A percentile compares a stretch with the other conserved stretches of the same genome.
Evolutionary conservation across 495 filamentous ascomycete species (phyloP).

Genomic region (Tetracladium setigerum): DNA sequence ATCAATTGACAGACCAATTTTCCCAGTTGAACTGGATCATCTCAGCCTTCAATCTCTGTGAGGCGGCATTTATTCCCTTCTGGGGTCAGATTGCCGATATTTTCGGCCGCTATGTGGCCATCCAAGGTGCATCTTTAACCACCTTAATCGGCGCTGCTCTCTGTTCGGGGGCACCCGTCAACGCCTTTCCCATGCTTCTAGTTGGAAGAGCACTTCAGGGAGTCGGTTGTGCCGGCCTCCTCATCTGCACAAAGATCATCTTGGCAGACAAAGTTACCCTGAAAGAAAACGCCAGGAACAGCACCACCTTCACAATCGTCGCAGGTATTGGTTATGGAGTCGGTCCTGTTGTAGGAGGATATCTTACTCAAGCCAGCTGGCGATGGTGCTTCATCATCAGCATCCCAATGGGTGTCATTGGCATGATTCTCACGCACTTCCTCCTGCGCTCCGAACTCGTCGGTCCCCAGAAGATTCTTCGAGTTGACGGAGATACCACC

Average conservation of each 20-base stretch:
- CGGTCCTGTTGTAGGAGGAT: slow-evolving; percentile 45
- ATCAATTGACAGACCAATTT: slow-evolving; percentile 22
- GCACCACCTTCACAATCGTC: slow-evolving; percentile 45
- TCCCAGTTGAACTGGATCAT: slow-evolving; percentile 57
- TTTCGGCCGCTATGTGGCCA: slow-evolving; percentile 43
- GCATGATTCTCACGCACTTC: slow-evolving; percentile 31
- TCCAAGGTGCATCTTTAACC: slow-evolving; percentile 38
- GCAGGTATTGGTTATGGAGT: slow-evolving; percentile 42
- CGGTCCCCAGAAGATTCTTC: slow-evolving; percentile 27
- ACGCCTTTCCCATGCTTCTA: slow-evolving; percentile 44
- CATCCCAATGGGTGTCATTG: slow-evolving; percentile 37
- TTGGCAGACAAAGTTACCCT: slow-evolving; percentile 50
- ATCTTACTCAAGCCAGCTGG: slow-evolving; percentile 38
- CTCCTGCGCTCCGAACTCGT: slow-evolving; percentile 32
- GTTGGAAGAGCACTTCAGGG: slow-evolving; percentile 53
- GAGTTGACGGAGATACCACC: slow-evolving; percentile 15
- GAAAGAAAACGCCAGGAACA: slow-evolving; percentile 49
- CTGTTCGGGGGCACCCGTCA: slow-evolving; percentile 42
- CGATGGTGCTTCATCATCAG: slow-evolving; percentile 54
- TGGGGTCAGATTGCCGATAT: slow-evolving; percentile 53
- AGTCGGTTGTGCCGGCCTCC: slow-evolving; percentile 43
- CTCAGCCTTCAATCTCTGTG: slow-evolving; percentile 53
- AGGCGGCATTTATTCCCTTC: slow-evolving; percentile 53
- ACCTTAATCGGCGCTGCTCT: slow-evolving; percentile 45
- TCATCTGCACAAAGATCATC: slow-evolving; percentile 45